phyloP scores from a whole-genome alignment of 106 monocot genomes.

The Alisma plantagoaquatica region DNA sequence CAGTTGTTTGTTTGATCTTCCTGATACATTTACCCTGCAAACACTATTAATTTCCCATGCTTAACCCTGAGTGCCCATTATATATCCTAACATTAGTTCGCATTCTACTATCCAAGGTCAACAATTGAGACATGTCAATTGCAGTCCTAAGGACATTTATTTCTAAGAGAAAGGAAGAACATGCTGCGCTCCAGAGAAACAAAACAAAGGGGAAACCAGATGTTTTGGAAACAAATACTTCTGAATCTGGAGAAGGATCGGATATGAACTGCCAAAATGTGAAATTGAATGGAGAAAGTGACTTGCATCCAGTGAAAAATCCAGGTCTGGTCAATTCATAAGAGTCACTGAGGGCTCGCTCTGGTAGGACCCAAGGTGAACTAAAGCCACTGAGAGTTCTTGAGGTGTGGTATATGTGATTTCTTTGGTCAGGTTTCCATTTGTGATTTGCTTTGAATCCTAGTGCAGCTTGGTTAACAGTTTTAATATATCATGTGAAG shows the following conservation, averaged over 20 bases:
- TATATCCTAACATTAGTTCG: too few relatives aligned
- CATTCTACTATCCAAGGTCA: too few relatives aligned
- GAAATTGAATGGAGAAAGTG: constrained; percentile 18
- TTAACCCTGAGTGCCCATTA: too few relatives aligned
- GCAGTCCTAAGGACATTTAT: constrained; percentile 77
- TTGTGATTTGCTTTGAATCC: not conserved
- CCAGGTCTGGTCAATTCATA: constrained; percentile 9
- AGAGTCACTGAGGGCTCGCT: constrained; percentile 11
- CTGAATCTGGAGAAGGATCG: constrained; percentile 16
- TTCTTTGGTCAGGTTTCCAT: not conserved
- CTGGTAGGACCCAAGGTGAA: constrained; percentile 29
- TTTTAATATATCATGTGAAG: not conserved
- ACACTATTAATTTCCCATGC: too few relatives aligned
- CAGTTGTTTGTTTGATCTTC: too few relatives aligned
- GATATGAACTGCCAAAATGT: constrained; percentile 10
- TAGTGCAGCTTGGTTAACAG: not conserved
- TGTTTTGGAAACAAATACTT: constrained; percentile 11
- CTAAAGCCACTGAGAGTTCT: constrained; percentile 61
- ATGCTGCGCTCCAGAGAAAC: constrained; percentile 32
- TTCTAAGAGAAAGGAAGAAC: constrained; percentile 69
- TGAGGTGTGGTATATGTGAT: constrained; percentile 34
- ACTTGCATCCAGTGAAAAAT: constrained; percentile 5
- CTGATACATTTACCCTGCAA: too few relatives aligned
- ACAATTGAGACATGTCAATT: constrained; percentile 96
- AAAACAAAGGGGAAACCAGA: constrained; percentile 28